These are phyloP conservation scores for Coccomyxa sp. DNA, from an alignment of 139 green algal species.

Conservation along the genomic window DNA sequence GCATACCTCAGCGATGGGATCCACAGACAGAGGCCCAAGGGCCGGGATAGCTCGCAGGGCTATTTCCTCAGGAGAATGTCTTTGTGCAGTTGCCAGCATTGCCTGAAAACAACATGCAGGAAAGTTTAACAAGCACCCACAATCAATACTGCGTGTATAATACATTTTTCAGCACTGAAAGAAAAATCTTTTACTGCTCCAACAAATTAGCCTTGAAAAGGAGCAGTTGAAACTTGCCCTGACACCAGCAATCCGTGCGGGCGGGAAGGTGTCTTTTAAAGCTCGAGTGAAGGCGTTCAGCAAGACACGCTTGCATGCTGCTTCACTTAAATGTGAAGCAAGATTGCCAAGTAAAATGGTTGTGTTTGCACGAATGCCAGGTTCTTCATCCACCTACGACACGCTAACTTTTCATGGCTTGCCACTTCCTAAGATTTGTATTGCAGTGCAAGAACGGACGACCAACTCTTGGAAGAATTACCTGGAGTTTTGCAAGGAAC, in stretches of 20 bases:
- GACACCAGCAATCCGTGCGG: conserved; percentile 65
- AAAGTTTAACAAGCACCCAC: background rate
- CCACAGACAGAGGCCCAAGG: conserved; percentile 70
- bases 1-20: conserved; percentile 65
- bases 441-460: background rate
- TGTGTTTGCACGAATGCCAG: conserved; percentile 96
- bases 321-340: conserved; percentile 72
- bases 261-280: conserved; percentile 84
- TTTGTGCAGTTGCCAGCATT: conserved; percentile 63
- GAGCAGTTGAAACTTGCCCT: conserved; percentile 16
- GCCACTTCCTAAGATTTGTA: background rate
- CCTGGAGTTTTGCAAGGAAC: conserved; percentile 91
- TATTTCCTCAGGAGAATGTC: conserved; percentile 70
- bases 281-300: conserved; percentile 94
- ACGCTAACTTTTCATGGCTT: background rate
- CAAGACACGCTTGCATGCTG: conserved; percentile 78
- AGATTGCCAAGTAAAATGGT: conserved; percentile 97
- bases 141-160: background rate
- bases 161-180: background rate
- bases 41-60: conserved; percentile 75
- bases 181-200: background rate
- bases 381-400: conserved; percentile 88
- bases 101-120: conserved; percentile 46
- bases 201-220: background rate
- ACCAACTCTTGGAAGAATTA: background rate